A percentile compares a stretch with the other conserved stretches of the same genome.
phyloP scores from a whole-genome alignment of 371 early-diverging fungal genomes.

The Mucor circinelloides region DNA sequence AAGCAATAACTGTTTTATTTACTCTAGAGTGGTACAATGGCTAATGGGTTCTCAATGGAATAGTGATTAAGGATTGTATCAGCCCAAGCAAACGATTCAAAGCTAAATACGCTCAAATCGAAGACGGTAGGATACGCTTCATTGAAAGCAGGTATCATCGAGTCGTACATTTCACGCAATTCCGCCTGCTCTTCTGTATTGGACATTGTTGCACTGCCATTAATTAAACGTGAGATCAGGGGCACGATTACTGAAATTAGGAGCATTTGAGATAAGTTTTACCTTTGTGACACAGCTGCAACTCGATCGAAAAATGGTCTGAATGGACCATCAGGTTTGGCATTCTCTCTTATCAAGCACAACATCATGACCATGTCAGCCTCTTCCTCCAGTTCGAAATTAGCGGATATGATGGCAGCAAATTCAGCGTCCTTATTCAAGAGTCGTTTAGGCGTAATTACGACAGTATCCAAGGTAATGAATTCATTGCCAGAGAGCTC shows the following conservation, averaged over 20 bases:
- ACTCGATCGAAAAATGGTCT: slow-evolving; percentile 30
- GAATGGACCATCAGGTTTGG: slow-evolving; percentile 29
- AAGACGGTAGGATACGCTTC: slow-evolving; percentile 46
- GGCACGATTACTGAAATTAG: not conserved
- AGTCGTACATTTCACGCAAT: slow-evolving; percentile 44
- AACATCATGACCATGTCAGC: slow-evolving; percentile 52
- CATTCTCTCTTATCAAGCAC: slow-evolving; percentile 40
- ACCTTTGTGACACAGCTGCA: slow-evolving; percentile 14
- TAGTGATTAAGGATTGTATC: slow-evolving; percentile 33
- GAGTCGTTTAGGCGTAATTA: slow-evolving; percentile 33
- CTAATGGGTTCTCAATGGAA: slow-evolving; percentile 32
- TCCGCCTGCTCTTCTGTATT: slow-evolving; percentile 8
- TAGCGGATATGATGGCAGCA: slow-evolving; percentile 20
- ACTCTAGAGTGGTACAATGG: slow-evolving; percentile 38
- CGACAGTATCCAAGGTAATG: slow-evolving; percentile 22
- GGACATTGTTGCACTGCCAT: not conserved
- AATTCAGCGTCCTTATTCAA: slow-evolving; percentile 26
- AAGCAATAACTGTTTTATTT: not conserved
- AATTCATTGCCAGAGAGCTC: slow-evolving; percentile 11
- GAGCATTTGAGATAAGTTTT: not conserved
- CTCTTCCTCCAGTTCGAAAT: slow-evolving; percentile 53
- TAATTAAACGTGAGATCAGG: not conserved
- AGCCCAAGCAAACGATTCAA: slow-evolving; percentile 47
- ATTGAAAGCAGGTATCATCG: slow-evolving; percentile 45
- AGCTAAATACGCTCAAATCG: slow-evolving; percentile 28